Conservation (phyloP, 805 yeast genomes). For the Maudiozyma pseudohumilis region DNA sequence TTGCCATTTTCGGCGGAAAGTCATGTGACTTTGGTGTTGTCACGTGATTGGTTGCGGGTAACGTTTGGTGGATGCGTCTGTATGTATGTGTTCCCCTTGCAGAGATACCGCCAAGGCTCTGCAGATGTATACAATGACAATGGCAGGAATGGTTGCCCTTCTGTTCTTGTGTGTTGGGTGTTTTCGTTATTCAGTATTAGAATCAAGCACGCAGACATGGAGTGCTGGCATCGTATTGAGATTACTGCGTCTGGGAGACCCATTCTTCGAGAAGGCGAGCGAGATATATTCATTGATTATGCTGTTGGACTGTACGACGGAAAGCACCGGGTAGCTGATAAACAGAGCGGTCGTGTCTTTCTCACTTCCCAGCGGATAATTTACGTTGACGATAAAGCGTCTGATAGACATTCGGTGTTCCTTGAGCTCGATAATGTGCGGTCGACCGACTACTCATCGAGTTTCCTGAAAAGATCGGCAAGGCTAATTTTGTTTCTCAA, state of each 20-base stretch:
- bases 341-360: slow-evolving; percentile 71
- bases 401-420: slow-evolving; percentile 37
- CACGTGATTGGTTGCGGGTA: too few relatives aligned
- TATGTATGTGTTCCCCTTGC: too few relatives aligned
- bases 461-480: slow-evolving; percentile 71
- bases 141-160: too few relatives aligned
- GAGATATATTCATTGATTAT: slow-evolving; percentile 42
- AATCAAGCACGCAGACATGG: slow-evolving; percentile 8
- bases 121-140: too few relatives aligned
- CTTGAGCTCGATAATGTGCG: slow-evolving; percentile 37
- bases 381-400: slow-evolving; percentile 49
- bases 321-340: slow-evolving; percentile 46
- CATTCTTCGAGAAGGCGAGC: slow-evolving; percentile 36
- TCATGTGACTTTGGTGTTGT: too few relatives aligned
- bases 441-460: slow-evolving; percentile 33
- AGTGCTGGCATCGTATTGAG: slow-evolving; percentile 31
- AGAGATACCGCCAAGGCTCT: too few relatives aligned
- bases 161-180: too few relatives aligned
- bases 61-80: too few relatives aligned
- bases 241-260: slow-evolving; percentile 33
- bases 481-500: slow-evolving; percentile 46
- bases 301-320: slow-evolving; percentile 75
- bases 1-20: too few relatives aligned
- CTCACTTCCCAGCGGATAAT: slow-evolving; percentile 65
- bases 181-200: background rate